Percentiles rank a stretch among this genome's conserved stretches.
Conservation (phyloP, 148 eudicot genomes). For the Cornus florida region DNA sequence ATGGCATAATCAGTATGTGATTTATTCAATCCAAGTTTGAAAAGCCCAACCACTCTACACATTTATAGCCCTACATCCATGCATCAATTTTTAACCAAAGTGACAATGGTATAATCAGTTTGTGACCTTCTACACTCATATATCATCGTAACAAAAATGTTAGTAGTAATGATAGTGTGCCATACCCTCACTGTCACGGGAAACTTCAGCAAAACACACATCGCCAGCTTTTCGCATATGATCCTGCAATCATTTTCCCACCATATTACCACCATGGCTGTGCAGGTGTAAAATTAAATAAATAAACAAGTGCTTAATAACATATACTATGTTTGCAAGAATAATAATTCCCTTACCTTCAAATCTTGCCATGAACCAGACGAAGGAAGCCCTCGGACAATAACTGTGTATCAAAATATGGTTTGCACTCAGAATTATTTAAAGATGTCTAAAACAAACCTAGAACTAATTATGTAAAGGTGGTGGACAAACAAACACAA, state of each 20-base stretch:
- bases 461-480: background rate
- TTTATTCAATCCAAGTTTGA: too few relatives aligned
- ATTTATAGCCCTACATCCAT: too few relatives aligned
- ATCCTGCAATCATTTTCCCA: slow-evolving; percentile 55
- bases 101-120: background rate
- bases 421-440: background rate
- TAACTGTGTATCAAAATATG: slow-evolving; percentile 43
- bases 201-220: slow-evolving; percentile 97
- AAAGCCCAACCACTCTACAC: too few relatives aligned
- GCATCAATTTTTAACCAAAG: background rate
- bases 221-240: slow-evolving; percentile 99
- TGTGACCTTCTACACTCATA: background rate
- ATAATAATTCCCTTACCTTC: slow-evolving; percentile 47
- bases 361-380: slow-evolving; percentile 99
- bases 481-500: slow-evolving; percentile 6
- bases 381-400: slow-evolving; percentile 92
- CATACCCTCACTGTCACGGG: slow-evolving; percentile 81
- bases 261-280: background rate
- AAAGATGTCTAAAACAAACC: background rate
- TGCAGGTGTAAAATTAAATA: background rate
- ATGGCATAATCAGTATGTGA: too few relatives aligned
- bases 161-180: background rate
- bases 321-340: background rate
- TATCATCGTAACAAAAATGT: background rate
- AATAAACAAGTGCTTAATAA: too few relatives aligned